Evolutionary conservation across 192 early-diverging fungal genomes (phyloP).

Genomic region (Linnemannia elongata): DNA sequence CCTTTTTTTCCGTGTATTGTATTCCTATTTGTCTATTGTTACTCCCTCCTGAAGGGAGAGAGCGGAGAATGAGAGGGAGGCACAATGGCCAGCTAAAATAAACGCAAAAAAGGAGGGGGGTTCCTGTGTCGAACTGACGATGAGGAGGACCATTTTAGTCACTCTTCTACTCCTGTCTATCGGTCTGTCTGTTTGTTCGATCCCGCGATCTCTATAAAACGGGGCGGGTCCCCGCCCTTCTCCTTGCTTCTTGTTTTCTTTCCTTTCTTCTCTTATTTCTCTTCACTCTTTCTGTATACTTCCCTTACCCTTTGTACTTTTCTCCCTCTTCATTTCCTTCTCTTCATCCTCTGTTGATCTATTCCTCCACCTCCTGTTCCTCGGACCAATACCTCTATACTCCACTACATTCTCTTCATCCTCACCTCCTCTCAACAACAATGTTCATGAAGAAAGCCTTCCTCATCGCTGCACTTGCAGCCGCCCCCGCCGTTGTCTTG

Average conservation of each 20-base stretch:
- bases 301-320: neutral
- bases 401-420: neutral
- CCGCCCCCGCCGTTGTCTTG: slow-evolving; percentile 10
- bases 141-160: neutral
- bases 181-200: neutral
- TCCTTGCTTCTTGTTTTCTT: neutral
- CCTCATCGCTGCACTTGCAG: slow-evolving; percentile 16
- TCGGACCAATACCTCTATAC: neutral
- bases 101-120: neutral
- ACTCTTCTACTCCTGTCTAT: neutral
- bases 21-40: neutral
- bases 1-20: neutral
- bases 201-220: neutral
- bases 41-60: neutral
- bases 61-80: neutral
- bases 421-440: neutral
- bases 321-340: neutral
- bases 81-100: neutral
- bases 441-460: slow-evolving; percentile 16
- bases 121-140: slow-evolving; percentile 2
- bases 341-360: neutral
- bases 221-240: neutral
- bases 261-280: neutral
- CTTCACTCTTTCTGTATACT: neutral
- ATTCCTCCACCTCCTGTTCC: slow-evolving; percentile 2